Evolutionary conservation across 1,139 yeast species (phyloP), one percentile per base, ranked within the genome.

Genomic region (Taphrina deformans): DNA sequence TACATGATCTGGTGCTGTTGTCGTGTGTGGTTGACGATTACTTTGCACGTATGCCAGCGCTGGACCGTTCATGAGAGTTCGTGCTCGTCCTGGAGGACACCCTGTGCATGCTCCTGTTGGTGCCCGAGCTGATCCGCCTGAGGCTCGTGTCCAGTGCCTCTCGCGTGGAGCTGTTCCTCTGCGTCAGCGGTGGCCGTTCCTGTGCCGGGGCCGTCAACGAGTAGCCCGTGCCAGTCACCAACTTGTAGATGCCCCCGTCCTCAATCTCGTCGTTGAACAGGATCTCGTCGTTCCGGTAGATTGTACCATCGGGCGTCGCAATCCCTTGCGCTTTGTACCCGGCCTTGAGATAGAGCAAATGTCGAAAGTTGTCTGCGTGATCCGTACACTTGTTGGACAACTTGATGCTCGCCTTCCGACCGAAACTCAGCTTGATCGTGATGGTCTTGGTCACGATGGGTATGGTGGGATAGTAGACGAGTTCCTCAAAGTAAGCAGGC

Each of bases 261-360:
- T 21, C 50, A 23, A 59, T 44, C 27, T 40, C 50, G 24, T 38
- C 41, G 29, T 50, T 33, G 24, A 41, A 59, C 29, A 59, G 27
- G n/a, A 59, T 26, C 12, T 51, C 63, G 46, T 59, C 63, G 16
- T 24, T 48, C 9, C 55, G 14, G 40, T 48, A 48, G 29, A 59
- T 35, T n/a, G 63, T 59, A n/a, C 63, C 56, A 12, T 59, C 63
- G 24, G 44, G 21, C 14, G 55, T 41, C 27, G 27, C 24, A 56
- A 59, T 59, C 10, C 63, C 63, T 18, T 50, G 63, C n/a, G 63
- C 63, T 31, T 59, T 59, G 63, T 59, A 50, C 27, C 63, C 56
- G 3, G 63, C 63, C 27, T 40, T 38, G 10, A 33, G 27, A 18
- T 35, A 33, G 40, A 59, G 50, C 26, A 33, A 40, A 40, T 59